Evolutionary conservation across 306 rosid genomes (phyloP), one percentile per base, ranked within the genome.

Genomic region (Castanea sativa): DNA sequence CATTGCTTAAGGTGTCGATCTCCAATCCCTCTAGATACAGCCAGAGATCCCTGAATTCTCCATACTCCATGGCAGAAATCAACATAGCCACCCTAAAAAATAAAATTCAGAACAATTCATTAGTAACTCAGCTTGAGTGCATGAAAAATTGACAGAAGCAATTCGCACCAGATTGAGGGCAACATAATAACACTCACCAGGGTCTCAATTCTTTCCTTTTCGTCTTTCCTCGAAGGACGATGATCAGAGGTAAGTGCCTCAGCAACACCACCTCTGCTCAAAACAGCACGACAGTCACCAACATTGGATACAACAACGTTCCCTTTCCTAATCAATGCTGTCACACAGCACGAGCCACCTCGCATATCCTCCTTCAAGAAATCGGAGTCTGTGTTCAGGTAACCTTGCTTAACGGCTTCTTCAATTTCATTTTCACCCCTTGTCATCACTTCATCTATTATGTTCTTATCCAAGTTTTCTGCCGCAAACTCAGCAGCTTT

Each of bases 221-320:
- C 99, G 3, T 95, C 99, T 84, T 85, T 87, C 84, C 98, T 85
- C 0, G 98, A 88, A 9, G 99, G 98, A 0, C 96, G 81, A 75
- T 95, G 99, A 80, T 95, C 99, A 8, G 89, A 89, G n/a, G 99
- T 95, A 21, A 95, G 82, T 56, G 94, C 97, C 83, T 93, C 93
- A 0, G 97, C 97, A 12, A 82, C 83, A 16, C 99, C 99, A 1
- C 78, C 88, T 73, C 87, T 76, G 95, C 98, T 92, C 74, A 95
- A 82, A 59, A 95, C 97, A 68, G 99, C 98, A 6, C 99, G 99
- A 72, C 98, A 95, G 83, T 95, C 99, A 1, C 99, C 99, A 0
- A 89, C 97, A 9, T 93, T 93, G 57, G 99, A 95, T 38, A 95
- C 93, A 0, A 88, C 82, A 27, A 95, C 91, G 85, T 79, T 90